phyloP scores from a whole-genome alignment of 2,329 filamentous ascomycete genomes.

The Graphiopsis chlorocephala region DNA sequence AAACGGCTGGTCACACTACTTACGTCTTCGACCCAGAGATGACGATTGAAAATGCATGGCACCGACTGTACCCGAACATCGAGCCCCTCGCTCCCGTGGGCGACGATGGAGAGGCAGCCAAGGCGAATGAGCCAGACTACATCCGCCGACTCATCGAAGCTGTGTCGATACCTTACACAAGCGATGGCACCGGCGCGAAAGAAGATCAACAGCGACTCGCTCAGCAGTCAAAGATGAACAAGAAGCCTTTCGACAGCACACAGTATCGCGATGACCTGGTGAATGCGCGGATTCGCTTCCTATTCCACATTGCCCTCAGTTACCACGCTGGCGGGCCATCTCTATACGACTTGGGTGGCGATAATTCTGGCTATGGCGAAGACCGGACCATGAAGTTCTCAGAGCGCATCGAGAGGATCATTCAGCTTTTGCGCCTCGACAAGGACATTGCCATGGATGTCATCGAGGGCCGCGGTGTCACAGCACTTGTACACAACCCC shows the following conservation, averaged over 20 bases:
- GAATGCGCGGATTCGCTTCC: constrained; percentile 22
- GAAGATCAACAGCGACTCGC: constrained; percentile 12
- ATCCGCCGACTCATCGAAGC: constrained; percentile 8
- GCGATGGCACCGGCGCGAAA: constrained; percentile 1
- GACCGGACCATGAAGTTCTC: constrained; percentile 20
- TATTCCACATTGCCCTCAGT: constrained; percentile 21
- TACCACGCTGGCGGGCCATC: constrained; percentile 22
- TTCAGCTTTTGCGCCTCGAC: constrained; percentile 15
- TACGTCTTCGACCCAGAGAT: constrained; percentile 6
- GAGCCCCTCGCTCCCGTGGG: not conserved
- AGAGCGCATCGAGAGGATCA: constrained; percentile 19
- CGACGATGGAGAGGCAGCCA: constrained; percentile 2
- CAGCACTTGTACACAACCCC: constrained; percentile 24
- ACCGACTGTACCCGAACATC: not conserved
- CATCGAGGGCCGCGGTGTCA: constrained; percentile 25
- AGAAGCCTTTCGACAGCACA: constrained; percentile 11
- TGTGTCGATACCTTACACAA: constrained; percentile 6
- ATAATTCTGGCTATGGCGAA: constrained; percentile 25
- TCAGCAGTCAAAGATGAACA: constrained; percentile 16
- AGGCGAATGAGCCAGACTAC: not conserved
- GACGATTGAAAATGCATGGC: not conserved
- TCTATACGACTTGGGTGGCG: constrained; percentile 23
- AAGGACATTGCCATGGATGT: constrained; percentile 27
- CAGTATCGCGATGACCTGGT: constrained; percentile 21
- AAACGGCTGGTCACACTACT: constrained; percentile 13